These are phyloP conservation scores for Sedum album DNA, from an alignment of 164 flowering plant genomes.

Conservation along the genomic window DNA sequence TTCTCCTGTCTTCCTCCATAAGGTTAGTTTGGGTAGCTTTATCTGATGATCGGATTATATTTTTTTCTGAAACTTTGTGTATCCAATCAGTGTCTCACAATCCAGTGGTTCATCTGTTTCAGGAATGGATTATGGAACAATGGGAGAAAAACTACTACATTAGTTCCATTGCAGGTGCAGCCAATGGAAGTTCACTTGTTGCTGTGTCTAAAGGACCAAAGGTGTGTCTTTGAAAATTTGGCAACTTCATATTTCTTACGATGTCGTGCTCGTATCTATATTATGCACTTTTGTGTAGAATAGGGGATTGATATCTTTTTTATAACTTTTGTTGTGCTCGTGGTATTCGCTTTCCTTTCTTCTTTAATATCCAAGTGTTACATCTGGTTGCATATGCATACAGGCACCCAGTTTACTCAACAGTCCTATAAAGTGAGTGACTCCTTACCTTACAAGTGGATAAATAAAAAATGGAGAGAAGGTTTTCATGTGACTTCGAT, in stretches of 20 bases:
- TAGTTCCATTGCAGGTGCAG: slow-evolving; percentile 75
- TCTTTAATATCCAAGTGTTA: not conserved
- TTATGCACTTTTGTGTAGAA: not conserved
- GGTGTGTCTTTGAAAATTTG: slow-evolving; percentile 26
- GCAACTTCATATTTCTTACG: not conserved
- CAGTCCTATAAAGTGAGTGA: slow-evolving; percentile 91
- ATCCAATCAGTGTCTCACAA: not conserved
- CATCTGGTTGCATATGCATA: slow-evolving; percentile 2
- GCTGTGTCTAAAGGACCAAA: slow-evolving; percentile 94
- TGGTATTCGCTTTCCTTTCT: not conserved
- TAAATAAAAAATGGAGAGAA: slow-evolving; percentile 86
- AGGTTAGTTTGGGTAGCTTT: slow-evolving; percentile 30
- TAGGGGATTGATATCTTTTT: too few relatives aligned
- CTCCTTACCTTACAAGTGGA: slow-evolving; percentile 86
- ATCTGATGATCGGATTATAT: not conserved
- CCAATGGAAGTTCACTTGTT: slow-evolving; percentile 77
- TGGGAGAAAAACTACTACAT: slow-evolving; percentile 88
- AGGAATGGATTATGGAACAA: slow-evolving; percentile 96
- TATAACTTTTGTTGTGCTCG: too few relatives aligned
- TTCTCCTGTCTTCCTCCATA: slow-evolving; percentile 70
- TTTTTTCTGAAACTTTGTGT: not conserved
- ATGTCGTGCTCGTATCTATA: not conserved
- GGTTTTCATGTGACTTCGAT: slow-evolving; percentile 88
- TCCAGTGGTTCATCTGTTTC: not conserved
- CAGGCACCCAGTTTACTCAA: slow-evolving; percentile 75